Evolutionary conservation across 1,284 basidiomycete species (phyloP).

Genomic region (Peniophora sp.): DNA sequence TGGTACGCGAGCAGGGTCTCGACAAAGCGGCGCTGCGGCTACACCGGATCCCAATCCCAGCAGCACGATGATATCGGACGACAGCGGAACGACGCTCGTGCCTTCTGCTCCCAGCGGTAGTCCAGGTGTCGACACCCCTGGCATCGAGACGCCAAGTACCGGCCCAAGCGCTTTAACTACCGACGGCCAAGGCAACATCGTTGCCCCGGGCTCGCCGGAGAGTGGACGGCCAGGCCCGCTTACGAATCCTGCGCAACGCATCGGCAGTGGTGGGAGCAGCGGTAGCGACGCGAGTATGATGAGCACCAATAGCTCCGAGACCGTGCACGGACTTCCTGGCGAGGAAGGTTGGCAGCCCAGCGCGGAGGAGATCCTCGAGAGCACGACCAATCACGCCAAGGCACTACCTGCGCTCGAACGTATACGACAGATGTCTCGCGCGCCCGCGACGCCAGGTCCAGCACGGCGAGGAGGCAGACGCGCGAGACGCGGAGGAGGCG

Average conservation of each 20-base stretch:
- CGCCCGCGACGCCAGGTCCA: slow-evolving; percentile 8
- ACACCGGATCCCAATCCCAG: no score
- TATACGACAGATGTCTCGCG: slow-evolving; percentile 41
- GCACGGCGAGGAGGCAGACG: slow-evolving; percentile 13
- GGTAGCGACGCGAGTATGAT: neutral
- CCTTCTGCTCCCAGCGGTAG: slow-evolving; percentile 1
- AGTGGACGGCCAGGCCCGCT: no score
- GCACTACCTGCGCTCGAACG: slow-evolving; percentile 72
- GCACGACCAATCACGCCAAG: slow-evolving; percentile 67
- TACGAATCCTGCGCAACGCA: no score
- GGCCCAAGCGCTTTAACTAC: no score
- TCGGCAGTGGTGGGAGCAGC: neutral
- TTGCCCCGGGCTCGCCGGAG: neutral
- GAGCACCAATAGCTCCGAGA: neutral
- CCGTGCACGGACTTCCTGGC: slow-evolving; percentile 23
- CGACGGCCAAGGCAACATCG: neutral
- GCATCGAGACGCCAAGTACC: no score
- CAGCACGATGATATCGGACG: no score
- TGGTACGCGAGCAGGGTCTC: neutral
- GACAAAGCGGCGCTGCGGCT: no score
- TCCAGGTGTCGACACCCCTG: neutral
- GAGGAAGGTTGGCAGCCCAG: slow-evolving; percentile 40
- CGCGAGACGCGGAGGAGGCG: slow-evolving; percentile 23
- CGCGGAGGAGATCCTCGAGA: slow-evolving; percentile 62
- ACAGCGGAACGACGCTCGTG: no score